A percentile compares a stretch with the other conserved stretches of the same genome.
These are phyloP conservation scores for Fusarium pseudonygamai DNA, from an alignment of 2,329 filamentous ascomycete genomes.

Conservation along the genomic window DNA sequence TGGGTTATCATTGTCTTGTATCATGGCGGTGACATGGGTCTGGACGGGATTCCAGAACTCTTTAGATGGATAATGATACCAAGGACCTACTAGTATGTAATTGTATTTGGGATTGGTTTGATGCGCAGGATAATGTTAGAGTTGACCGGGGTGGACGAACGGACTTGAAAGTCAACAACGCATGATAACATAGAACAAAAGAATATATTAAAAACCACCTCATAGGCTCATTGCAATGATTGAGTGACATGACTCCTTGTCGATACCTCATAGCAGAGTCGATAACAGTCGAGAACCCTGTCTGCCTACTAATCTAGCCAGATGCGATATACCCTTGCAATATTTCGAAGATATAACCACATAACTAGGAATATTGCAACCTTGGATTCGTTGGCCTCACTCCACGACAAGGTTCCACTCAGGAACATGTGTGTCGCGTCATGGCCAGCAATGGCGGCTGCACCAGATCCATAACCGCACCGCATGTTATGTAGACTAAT, in stretches of 20 bases:
- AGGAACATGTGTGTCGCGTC: conserved; percentile 2
- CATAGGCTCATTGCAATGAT: background rate
- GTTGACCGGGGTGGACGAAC: background rate
- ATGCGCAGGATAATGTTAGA: background rate
- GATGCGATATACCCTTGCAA: background rate
- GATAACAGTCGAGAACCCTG: background rate
- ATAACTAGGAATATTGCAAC: background rate
- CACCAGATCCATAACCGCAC: conserved; percentile 17
- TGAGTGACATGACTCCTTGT: background rate
- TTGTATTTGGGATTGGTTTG: conserved; percentile 13
- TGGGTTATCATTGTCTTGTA: conserved; percentile 16
- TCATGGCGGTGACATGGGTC: conserved; percentile 23
- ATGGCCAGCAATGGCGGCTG: conserved; percentile 22
- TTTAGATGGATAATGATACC: conserved; percentile 28
- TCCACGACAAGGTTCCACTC: conserved; percentile 6
- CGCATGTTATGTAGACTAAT: conserved; percentile 6
- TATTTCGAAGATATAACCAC: background rate
- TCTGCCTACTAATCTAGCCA: background rate
- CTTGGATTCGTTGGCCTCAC: background rate
- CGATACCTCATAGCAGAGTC: background rate
- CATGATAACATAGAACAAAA: conserved; percentile 13
- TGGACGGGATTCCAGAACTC: conserved; percentile 8
- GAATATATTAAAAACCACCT: background rate
- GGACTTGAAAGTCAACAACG: background rate
- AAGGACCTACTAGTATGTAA: conserved; percentile 16